These are phyloP conservation scores for Chlorencoelia australis DNA, from an alignment of 2,329 filamentous ascomycete genomes.

Conservation along the genomic window DNA sequence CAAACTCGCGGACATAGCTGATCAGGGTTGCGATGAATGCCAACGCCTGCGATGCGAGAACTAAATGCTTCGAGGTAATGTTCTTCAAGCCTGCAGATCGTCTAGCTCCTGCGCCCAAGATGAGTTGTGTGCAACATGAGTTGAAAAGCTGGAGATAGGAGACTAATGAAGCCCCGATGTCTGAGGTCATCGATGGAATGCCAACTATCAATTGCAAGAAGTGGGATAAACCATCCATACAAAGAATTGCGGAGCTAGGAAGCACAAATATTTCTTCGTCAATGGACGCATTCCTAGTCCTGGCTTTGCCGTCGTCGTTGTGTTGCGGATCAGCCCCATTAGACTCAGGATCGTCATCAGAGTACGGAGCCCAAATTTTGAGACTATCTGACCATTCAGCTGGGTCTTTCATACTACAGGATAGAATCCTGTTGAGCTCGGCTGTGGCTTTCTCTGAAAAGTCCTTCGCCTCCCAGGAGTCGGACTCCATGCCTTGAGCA, in stretches of 20 bases:
- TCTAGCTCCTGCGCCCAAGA: constrained; percentile 88
- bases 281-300: too few species aligned
- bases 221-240: constrained; percentile 70
- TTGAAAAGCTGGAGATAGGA: constrained; percentile 91
- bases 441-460: too few species aligned
- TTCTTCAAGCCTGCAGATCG: constrained; percentile 82
- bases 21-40: constrained; percentile 80
- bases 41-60: constrained; percentile 79
- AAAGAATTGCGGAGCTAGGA: constrained; percentile 67
- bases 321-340: constrained; percentile 32
- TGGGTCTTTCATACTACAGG: too few species aligned
- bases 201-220: constrained; percentile 75
- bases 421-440: too few species aligned
- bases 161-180: constrained; percentile 68
- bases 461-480: constrained; percentile 69
- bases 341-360: constrained; percentile 5
- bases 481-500: constrained; percentile 66
- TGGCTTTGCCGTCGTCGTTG: too few species aligned
- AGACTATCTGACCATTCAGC: too few species aligned
- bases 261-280: neutral
- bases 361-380: too few species aligned
- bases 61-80: constrained; percentile 91
- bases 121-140: constrained; percentile 85
- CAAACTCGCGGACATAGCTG: constrained; percentile 84
- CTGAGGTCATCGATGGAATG: constrained; percentile 80